Base-by-base conservation (phyloP, 2,329 filamentous ascomycete species). In the Hymenoscyphus albidus region DNA sequence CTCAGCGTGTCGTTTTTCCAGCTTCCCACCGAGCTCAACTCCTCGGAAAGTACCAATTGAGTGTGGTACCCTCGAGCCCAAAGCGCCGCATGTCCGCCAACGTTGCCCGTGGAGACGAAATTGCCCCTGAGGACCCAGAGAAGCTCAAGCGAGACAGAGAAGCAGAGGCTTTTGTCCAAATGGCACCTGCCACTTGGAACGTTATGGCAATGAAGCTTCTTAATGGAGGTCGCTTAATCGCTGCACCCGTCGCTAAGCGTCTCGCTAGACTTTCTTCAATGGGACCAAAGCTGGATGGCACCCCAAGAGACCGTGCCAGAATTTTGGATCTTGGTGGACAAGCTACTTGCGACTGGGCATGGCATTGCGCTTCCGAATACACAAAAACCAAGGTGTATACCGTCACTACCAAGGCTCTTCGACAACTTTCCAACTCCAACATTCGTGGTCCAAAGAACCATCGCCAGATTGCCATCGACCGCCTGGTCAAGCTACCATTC, bases 291-390 rank as follows among this genome's bases (percentile, higher is more conserved):
- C 72, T 75, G 38, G 74, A 80, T 54, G 81, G 82, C 44, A 76
- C 77, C 18, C 74, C 77, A 61, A 79, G 80, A 65, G 80, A 85
- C 64, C 83, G 87, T 31, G 80, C 87, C 3, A 82, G 90, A 40
- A 89, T 97, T 64, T 84, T 98, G 32, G 94, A 98, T 74, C 87
- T 97, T 40, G 93, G 91, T 59, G 93, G 93, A 56, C 88, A 94
- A 74, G 83, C 89, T 0, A 87, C 90, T 14, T 94, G 92, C 74
- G 93, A 96, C 77, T 99, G 95, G 95, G 94, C 91, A 27, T 99
- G 95, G 95, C 88, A 95, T 74, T 90, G 92, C 64, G 93, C 95
- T 0, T 83, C 91, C 59, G 89, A 94, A 75, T 95, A 93, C 77
- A 92, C 91, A 18, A 89, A 92, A 75, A 85, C 91, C 64, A 93